phyloP scores from a whole-genome alignment of 805 yeast genomes.

The Millerago galiae region DNA sequence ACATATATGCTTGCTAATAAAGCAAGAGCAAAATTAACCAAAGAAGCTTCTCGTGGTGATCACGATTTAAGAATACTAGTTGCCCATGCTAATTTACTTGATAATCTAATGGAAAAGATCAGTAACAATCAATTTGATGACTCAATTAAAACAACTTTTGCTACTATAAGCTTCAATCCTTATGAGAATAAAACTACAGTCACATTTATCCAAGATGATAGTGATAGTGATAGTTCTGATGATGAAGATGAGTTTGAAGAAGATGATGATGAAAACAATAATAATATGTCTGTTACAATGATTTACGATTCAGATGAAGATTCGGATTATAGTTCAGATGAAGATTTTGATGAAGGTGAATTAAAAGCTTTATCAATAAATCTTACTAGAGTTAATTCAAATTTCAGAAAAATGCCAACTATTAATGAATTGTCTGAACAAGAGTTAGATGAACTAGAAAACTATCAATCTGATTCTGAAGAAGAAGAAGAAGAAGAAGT shows the following conservation, averaged over 20 bases:
- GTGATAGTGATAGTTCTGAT: conserved; percentile 12
- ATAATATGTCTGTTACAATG: too few relatives aligned
- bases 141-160: conserved; percentile 7
- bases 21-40: conserved; percentile 21
- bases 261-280: neutral
- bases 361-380: conserved; percentile 6
- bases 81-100: conserved; percentile 23
- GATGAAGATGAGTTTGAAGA: conserved; percentile 6
- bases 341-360: conserved; percentile 5
- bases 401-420: conserved; percentile 20
- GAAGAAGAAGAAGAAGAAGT: conserved; percentile 10
- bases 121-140: conserved; percentile 11
- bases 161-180: conserved; percentile 8
- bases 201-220: conserved; percentile 9
- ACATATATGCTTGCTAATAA: conserved; percentile 20
- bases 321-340: conserved; percentile 2
- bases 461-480: conserved; percentile 9
- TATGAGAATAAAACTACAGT: conserved; percentile 6
- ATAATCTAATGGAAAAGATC: conserved; percentile 20
- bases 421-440: conserved; percentile 18
- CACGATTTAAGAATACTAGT: conserved; percentile 21
- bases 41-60: conserved; percentile 21
- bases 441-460: conserved; percentile 16
- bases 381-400: neutral
- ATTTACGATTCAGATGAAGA: too few relatives aligned